Percentiles rank a stretch among this genome's conserved stretches.
Conservation (phyloP, 768 basidiomycete species). For the Lactifluus subvellereus region DNA sequence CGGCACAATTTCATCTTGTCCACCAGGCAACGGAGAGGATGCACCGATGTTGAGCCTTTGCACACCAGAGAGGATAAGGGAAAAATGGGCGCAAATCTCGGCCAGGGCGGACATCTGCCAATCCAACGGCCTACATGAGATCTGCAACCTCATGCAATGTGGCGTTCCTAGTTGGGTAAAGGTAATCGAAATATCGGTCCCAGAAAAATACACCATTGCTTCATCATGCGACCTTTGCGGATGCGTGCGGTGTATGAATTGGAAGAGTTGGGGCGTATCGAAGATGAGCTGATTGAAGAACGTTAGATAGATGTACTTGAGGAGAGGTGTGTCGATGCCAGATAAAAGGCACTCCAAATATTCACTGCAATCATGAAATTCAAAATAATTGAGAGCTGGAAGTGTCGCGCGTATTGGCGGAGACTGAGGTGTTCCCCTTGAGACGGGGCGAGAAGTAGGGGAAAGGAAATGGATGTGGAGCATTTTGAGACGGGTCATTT, state of each 20-base stretch:
- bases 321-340: neutral
- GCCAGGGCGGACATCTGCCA: neutral
- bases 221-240: neutral
- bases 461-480: slow-evolving; percentile 1
- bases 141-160: neutral
- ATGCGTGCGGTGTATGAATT: neutral
- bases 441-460: neutral
- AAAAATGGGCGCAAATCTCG: neutral
- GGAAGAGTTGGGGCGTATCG: neutral
- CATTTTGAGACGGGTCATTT: neutral
- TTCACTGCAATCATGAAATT: slow-evolving; percentile 2
- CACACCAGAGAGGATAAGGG: neutral
- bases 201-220: neutral
- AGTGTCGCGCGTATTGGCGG: neutral
- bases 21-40: neutral
- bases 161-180: neutral
- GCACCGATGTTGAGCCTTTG: neutral
- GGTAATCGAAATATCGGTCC: neutral
- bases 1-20: neutral
- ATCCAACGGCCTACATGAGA: neutral
- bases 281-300: neutral
- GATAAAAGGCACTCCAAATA: slow-evolving; percentile 5
- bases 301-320: neutral
- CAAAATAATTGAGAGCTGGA: neutral
- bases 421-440: neutral